Base-by-base conservation (phyloP, 163 green algal genomes). In the Chlamydomonas reinhardtii region DNA sequence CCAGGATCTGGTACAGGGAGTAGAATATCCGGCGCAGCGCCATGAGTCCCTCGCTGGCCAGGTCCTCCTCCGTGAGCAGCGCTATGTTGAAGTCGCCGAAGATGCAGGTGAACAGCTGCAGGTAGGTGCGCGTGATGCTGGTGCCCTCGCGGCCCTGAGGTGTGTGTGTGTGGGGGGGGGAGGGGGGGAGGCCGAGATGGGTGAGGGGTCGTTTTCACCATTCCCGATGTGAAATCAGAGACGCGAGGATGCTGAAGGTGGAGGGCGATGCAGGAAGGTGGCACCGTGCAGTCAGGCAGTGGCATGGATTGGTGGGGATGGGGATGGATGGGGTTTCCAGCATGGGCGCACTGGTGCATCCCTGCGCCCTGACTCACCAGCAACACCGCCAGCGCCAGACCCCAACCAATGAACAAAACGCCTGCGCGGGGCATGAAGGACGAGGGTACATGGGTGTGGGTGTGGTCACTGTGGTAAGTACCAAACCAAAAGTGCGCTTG, bases 101-200 rank as follows among this genome's bases (percentile, higher is more conserved):
- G 69, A 86, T 86, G 39, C 76, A 76, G 35, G 81, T 74, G 79
- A 86, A 86, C 25, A 86, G 70, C 35, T 79, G 69, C 70, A 72
- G 70, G 37, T 32, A 48, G 59, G 59, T 65, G 59, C 24, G 22
- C 22, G 24, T 29, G 22, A 65, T 65, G 59, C 59, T 65, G 59
- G 59, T 29, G 59, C 59, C 59, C 59, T 27, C 59, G 22, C 24
- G 59, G 20, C 59, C 59, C 59, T 65, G 59, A 29, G 62, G 24
- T 66, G 59, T 31, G 22, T 48, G 22, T n/a, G 59, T 29, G 24
- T n/a, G 24, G 6, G 59, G 59, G 59, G 59, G 11, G 24, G 19
- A 22, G 24, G 59, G 12, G 8, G 25, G 20, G 12, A 64, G 56
- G 56, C 8, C 2, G 2, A 25, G 20, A 25, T 2, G 59, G 59